Base-by-base conservation (phyloP, 441 rosid genomes). In the Adansonia madagascariensis region DNA sequence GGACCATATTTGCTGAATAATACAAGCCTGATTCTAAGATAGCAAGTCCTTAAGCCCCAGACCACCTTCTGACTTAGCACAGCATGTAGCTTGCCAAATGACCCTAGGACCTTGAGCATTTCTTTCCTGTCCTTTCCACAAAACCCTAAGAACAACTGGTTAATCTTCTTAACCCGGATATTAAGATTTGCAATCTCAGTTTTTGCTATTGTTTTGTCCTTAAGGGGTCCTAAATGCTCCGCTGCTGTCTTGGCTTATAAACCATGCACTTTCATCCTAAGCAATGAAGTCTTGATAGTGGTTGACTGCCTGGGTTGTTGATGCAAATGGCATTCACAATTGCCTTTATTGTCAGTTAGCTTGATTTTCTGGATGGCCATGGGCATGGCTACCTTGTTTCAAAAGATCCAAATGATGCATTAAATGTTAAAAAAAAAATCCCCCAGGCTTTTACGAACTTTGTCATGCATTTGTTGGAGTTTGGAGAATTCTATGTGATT, bases 401-500 rank as follows among this genome's bases (percentile, higher is more conserved):
- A 1, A 5, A 31, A 8, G 60, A 31, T 71, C 46, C 24, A 27
- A 71, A 15, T 71, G 24, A 4, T 52, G 24, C 31, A 46, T 70
- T 70, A 52, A 55, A 14, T 69, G 59, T 49, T 35, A 35, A 9
- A 12, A 14, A 47, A 65, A n/a, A 65, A 20, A 9, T 41, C 12
- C 52, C 62, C 24, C 31, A 17, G 73, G 53, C 43, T 14, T 61
- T 80, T 12, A 39, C 11, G 14, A 18, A 60, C 35, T 66, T 61
- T 20, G 18, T 39, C 44, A 43, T 43, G 15, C 47, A 10, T 59
- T 55, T 63, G 3, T 55, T 53, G 24, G 66, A 31, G 62, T 52
- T 74, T 55, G 44, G 57, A 65, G 73, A 76, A 56, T 60, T 35
- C 17, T 12, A 35, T 78, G 6, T 55, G 62, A 63, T 17, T 39